A percentile compares a stretch with the other conserved stretches of the same genome.
phyloP scores from a whole-genome alignment of 2,329 filamentous ascomycete genomes.

The Pseudogymnoascus sp. region DNA sequence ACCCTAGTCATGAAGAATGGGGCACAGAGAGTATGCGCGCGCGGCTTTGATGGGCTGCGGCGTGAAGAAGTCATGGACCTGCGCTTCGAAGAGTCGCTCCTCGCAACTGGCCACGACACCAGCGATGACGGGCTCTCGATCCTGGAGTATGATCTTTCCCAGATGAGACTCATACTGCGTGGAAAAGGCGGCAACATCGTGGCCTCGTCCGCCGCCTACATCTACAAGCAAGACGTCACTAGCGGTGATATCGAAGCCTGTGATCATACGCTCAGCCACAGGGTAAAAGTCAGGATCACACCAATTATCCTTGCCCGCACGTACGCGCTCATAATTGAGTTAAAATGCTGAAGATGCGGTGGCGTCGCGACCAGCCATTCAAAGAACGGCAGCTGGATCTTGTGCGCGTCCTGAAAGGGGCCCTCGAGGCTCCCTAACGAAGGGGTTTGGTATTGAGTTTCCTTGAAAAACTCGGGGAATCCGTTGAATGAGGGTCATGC shows the following conservation, averaged over 20 bases:
- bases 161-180: background rate
- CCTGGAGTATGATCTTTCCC: background rate
- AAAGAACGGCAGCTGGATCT: conserved; percentile 31
- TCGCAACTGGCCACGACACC: conserved; percentile 21
- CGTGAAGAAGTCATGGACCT: conserved; percentile 33
- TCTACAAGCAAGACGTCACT: conserved; percentile 22
- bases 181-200: conserved; percentile 12
- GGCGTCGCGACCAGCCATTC: conserved; percentile 32
- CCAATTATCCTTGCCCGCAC: conserved; percentile 33
- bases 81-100: conserved; percentile 23
- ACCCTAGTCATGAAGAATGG: conserved; percentile 30
- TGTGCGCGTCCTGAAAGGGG: conserved; percentile 32
- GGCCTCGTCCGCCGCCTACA: conserved; percentile 21
- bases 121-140: background rate
- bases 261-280: conserved; percentile 18
- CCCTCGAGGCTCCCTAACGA: conserved; percentile 24
- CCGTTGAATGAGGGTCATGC: conserved; percentile 29
- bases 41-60: conserved; percentile 33
- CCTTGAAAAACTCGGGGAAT: conserved; percentile 29
- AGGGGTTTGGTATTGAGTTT: conserved; percentile 26
- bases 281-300: conserved; percentile 28
- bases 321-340: conserved; percentile 32
- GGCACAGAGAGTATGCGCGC: conserved; percentile 26
- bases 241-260: background rate
- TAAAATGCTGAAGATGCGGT: conserved; percentile 30